Conservation (phyloP, 2,329 filamentous ascomycete genomes). For the Cladosporium oxysporum region DNA sequence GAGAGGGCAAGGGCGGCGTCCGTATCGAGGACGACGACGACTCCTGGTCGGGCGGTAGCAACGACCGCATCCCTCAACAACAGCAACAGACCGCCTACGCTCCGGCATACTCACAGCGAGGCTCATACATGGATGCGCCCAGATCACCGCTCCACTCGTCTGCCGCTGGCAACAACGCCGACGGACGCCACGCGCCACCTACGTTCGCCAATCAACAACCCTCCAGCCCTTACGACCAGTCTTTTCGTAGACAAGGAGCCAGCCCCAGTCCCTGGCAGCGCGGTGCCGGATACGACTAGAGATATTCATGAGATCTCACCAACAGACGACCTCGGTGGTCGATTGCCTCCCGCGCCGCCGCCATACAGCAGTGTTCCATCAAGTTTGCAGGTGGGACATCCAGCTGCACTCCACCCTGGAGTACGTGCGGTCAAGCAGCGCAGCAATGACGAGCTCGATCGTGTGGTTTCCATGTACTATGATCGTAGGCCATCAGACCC, state of each 20-base stretch:
- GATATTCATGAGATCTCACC: neutral
- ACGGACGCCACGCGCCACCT: constrained; percentile 24
- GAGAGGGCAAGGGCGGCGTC: constrained; percentile 60
- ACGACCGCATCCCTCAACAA: constrained; percentile 25
- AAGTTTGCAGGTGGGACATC: neutral
- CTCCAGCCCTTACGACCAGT: constrained; percentile 15
- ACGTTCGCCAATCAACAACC: constrained; percentile 10
- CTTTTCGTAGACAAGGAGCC: constrained; percentile 43
- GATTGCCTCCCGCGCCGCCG: constrained; percentile 1
- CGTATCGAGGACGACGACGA: constrained; percentile 73
- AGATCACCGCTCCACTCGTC: constrained; percentile 23
- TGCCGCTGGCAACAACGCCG: constrained; percentile 21
- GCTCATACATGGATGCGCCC: constrained; percentile 22
- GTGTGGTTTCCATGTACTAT: constrained; percentile 18
- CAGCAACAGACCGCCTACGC: constrained; percentile 17
- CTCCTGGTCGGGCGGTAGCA: constrained; percentile 63
- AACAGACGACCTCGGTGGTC: neutral
- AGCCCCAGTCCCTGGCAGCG: constrained; percentile 65
- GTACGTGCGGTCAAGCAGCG: neutral
- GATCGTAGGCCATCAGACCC: constrained; percentile 4
- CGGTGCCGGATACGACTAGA: constrained; percentile 64
- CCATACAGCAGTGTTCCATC: neutral
- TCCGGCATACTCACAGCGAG: constrained; percentile 9
- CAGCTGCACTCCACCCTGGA: neutral
- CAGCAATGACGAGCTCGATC: constrained; percentile 16